Percentiles rank a stretch among this genome's conserved stretches.
These are phyloP conservation scores for Babesia sp. DNA, from an alignment of 169 alveolate genomes.

Conservation along the genomic window DNA sequence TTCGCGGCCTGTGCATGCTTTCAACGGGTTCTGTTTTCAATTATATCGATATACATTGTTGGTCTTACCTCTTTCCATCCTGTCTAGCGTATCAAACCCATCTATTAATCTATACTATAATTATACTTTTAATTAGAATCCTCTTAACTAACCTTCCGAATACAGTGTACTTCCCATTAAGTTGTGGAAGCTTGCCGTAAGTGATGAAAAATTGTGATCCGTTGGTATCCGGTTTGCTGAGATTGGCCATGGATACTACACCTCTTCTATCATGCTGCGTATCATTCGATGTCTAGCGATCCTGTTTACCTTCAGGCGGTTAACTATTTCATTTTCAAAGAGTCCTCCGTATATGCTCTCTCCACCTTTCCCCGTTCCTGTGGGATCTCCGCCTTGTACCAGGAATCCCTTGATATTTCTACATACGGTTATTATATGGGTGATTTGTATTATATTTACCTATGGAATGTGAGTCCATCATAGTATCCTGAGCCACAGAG, in stretches of 20 bases:
- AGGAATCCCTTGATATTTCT: conserved; percentile 93
- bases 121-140: conserved; percentile 23
- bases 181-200: conserved; percentile 89
- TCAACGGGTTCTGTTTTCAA: conserved; percentile 77
- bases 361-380: conserved; percentile 98
- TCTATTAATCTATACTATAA: conserved; percentile 87
- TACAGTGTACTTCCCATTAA: conserved; percentile 87
- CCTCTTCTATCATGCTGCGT: conserved; percentile 87
- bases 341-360: conserved; percentile 93
- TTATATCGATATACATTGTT: neutral
- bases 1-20: conserved; percentile 79
- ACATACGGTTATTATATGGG: neutral
- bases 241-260: conserved; percentile 89
- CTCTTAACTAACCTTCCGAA: conserved; percentile 86
- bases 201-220: conserved; percentile 92
- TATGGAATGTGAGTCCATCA: conserved; percentile 71
- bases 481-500: conserved; percentile 77
- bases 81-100: conserved; percentile 89
- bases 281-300: neutral
- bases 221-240: conserved; percentile 87
- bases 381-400: conserved; percentile 98
- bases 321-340: conserved; percentile 94
- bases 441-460: conserved; percentile 28
- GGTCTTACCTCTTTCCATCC: conserved; percentile 80
- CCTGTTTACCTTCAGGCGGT: conserved; percentile 86